These are phyloP conservation scores for Wickerhamiella spandovensis DNA, from an alignment of 805 yeast species.

Conservation along the genomic window DNA sequence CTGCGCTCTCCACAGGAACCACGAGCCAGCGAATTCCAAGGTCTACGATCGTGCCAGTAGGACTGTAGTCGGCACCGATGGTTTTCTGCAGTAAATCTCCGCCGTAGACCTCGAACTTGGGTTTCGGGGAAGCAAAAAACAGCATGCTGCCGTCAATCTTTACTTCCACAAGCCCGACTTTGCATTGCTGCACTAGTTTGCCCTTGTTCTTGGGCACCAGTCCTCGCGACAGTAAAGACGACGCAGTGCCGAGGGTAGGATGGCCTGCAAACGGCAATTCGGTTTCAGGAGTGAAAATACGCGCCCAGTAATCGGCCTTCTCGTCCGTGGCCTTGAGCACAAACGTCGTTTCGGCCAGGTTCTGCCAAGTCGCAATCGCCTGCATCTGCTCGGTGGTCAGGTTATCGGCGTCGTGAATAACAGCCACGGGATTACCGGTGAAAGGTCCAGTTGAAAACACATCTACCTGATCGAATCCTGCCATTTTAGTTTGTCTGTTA, in stretches of 20 bases:
- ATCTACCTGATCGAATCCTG: conserved; percentile 24
- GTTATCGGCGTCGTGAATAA: conserved; percentile 29
- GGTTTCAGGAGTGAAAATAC: conserved; percentile 35
- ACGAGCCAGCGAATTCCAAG: conserved; percentile 11
- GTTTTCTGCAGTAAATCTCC: not conserved
- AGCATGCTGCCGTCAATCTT: conserved; percentile 25
- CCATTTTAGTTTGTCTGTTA: too few species aligned
- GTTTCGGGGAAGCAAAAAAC: not conserved
- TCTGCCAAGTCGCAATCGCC: conserved; percentile 44
- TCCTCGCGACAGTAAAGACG: conserved; percentile 10
- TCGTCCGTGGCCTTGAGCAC: conserved; percentile 29
- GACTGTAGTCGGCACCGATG: not conserved
- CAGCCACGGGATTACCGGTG: conserved; percentile 46
- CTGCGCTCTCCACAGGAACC: not conserved
- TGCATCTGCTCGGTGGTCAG: conserved; percentile 32
- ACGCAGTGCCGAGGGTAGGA: conserved; percentile 38
- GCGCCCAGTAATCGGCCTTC: conserved; percentile 33
- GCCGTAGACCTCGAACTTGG: conserved; percentile 1
- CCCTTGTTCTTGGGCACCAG: conserved; percentile 6
- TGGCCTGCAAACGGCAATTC: conserved; percentile 56
- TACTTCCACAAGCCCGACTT: conserved; percentile 27
- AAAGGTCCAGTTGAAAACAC: conserved; percentile 30
- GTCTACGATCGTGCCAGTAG: conserved; percentile 3
- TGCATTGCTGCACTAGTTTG: conserved; percentile 12
- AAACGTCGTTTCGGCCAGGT: conserved; percentile 46